Conservation (phyloP, 169 alveolate species). For the Cryptosporidium sp. region DNA sequence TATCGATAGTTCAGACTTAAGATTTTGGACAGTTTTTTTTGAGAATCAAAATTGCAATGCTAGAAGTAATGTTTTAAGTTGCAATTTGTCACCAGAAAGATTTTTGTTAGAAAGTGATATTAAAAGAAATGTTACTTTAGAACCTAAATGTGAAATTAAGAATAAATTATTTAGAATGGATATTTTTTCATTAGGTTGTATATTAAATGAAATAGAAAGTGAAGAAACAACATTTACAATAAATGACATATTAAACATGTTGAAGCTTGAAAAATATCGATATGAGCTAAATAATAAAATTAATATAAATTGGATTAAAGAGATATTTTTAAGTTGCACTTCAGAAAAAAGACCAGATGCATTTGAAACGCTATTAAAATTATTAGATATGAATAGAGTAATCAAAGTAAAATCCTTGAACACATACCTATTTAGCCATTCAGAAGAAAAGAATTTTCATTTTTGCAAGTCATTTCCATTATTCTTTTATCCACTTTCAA, state of each 20-base stretch:
- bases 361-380: not conserved
- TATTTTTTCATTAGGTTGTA: conserved; percentile 57
- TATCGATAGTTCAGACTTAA: conserved; percentile 45
- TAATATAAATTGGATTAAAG: conserved; percentile 4
- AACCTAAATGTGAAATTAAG: not conserved
- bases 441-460: not conserved
- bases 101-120: not conserved
- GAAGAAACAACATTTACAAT: conserved; percentile 36
- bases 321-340: not conserved
- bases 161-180: conserved; percentile 36
- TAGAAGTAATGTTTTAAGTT: not conserved
- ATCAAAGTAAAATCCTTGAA: not conserved
- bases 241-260: conserved; percentile 30
- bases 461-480: conserved; percentile 29
- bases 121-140: not conserved
- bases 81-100: conserved; percentile 65
- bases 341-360: conserved; percentile 15
- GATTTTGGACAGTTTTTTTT: conserved; percentile 62
- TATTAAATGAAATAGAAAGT: conserved; percentile 32
- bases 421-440: not conserved
- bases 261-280: not conserved
- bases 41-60: conserved; percentile 13
- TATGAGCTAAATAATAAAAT: not conserved
- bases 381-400: conserved; percentile 11
- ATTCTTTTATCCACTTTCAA: conserved; percentile 58